Evolutionary conservation across 495 filamentous ascomycete species (phyloP).

Genomic region (Pseudoneurospora amorphoporcata): DNA sequence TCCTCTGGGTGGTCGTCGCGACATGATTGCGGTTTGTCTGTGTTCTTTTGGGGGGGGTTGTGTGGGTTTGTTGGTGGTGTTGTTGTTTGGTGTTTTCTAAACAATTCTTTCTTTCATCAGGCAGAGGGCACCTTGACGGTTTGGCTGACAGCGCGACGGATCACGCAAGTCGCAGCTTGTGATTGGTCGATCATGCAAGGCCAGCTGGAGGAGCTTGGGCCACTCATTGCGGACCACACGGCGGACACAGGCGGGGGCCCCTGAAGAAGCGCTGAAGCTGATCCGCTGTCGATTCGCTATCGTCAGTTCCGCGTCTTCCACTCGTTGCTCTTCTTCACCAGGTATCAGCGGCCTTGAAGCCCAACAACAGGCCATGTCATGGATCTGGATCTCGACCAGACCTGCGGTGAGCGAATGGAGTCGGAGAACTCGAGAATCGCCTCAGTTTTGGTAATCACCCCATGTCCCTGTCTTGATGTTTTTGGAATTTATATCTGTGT

Average conservation of each 20-base stretch:
- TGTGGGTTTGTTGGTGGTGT: neutral
- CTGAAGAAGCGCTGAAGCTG: neutral
- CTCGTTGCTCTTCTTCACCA: neutral
- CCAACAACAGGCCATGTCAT: neutral
- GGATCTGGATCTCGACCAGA: neutral
- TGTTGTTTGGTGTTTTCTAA: neutral
- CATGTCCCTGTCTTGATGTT: neutral
- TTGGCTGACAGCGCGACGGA: neutral
- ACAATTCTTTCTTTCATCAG: neutral
- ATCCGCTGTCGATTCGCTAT: neutral
- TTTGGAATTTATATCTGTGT: neutral
- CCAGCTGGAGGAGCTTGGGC: neutral
- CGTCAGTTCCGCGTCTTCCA: neutral
- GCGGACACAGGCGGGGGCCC: neutral
- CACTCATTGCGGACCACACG: neutral
- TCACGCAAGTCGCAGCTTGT: neutral
- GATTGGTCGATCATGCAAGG: neutral
- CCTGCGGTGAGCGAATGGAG: neutral
- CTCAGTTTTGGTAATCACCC: neutral
- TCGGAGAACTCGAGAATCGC: neutral
- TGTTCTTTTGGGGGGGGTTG: neutral
- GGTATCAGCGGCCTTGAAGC: neutral
- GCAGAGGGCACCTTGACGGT: neutral
- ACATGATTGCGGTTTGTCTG: slow-evolving; percentile 41
- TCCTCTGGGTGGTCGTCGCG: slow-evolving; percentile 65